Evolutionary conservation across 768 basidiomycete species (phyloP).

Genomic region (Hericium rajendrae): DNA sequence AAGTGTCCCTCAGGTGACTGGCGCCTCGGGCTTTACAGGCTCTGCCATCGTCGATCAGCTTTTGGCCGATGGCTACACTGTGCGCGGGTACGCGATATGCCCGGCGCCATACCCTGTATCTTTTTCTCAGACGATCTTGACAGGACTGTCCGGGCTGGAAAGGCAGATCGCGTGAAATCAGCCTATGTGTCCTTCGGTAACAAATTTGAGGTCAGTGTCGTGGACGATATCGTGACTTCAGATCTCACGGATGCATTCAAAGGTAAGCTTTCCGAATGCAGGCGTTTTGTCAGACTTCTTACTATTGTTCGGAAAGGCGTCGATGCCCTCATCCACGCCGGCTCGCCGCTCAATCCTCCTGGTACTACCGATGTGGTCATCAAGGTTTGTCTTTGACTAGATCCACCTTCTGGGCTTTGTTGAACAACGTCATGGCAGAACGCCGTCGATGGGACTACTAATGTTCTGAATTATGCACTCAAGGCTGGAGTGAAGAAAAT

Average conservation of each 20-base stretch:
- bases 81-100: conserved; percentile 29
- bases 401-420: neutral
- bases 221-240: conserved; percentile 15
- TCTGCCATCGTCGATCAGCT: conserved; percentile 22
- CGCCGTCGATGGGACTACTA: conserved; percentile 8
- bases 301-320: neutral
- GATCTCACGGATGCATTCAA: conserved; percentile 14
- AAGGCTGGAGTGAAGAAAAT: conserved; percentile 3
- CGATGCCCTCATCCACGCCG: conserved; percentile 11
- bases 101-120: neutral
- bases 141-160: conserved; percentile 15
- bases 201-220: conserved; percentile 9
- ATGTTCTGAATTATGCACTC: conserved; percentile 7
- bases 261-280: conserved; percentile 5
- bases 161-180: conserved; percentile 6
- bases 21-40: conserved; percentile 30
- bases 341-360: conserved; percentile 3
- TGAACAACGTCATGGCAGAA: neutral
- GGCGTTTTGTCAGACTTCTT: too few relatives aligned
- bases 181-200: conserved; percentile 11
- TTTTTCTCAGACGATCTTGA: neutral
- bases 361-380: conserved; percentile 8
- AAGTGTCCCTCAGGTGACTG: conserved; percentile 26
- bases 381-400: neutral
- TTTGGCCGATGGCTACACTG: conserved; percentile 36